A percentile compares a stretch with the other conserved stretches of the same genome.
Conservation (phyloP, 768 basidiomycete genomes). For the Tylopilus subfusipes region DNA sequence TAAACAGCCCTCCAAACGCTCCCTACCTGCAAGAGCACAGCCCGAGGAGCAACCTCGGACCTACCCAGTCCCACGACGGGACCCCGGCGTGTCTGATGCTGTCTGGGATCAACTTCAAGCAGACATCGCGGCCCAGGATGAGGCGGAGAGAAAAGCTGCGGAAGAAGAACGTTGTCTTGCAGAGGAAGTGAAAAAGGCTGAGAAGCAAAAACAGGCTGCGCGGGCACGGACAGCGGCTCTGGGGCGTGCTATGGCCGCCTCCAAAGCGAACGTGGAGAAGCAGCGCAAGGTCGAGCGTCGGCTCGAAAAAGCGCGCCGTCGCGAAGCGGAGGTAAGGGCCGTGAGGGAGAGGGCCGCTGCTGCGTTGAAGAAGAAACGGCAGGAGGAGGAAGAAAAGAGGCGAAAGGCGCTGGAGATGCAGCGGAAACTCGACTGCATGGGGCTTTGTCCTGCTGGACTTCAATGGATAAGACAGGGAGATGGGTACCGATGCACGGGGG, state of each 20-base stretch:
- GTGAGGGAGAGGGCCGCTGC: conserved; percentile 25
- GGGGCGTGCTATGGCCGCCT: conserved; percentile 16
- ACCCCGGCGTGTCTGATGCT: conserved; percentile 51
- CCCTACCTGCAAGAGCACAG: conserved; percentile 1
- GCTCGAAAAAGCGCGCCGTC: conserved; percentile 29
- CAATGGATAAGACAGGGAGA: conserved; percentile 39
- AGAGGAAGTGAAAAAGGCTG: conserved; percentile 15
- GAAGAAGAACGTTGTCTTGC: conserved; percentile 20
- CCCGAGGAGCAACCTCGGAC: conserved; percentile 4
- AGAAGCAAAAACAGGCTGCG: conserved; percentile 12
- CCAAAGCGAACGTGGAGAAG: conserved; percentile 19
- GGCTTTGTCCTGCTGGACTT: conserved; percentile 45
- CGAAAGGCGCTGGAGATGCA: conserved; percentile 36
- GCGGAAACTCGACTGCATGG: conserved; percentile 43
- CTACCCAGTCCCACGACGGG: conserved; percentile 32
- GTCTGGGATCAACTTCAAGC: conserved; percentile 52
- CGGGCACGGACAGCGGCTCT: conserved; percentile 11
- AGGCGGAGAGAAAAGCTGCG: conserved; percentile 15
- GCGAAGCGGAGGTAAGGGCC: conserved; percentile 22
- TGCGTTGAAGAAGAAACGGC: conserved; percentile 31
- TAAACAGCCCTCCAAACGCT: background rate
- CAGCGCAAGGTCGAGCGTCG: conserved; percentile 25
- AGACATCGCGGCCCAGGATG: conserved; percentile 27
- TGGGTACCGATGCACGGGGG: conserved; percentile 49
- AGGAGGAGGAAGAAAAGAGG: conserved; percentile 38